Base-by-base conservation (phyloP, 805 yeast species). In the Wickerhamomyces mucosus region DNA sequence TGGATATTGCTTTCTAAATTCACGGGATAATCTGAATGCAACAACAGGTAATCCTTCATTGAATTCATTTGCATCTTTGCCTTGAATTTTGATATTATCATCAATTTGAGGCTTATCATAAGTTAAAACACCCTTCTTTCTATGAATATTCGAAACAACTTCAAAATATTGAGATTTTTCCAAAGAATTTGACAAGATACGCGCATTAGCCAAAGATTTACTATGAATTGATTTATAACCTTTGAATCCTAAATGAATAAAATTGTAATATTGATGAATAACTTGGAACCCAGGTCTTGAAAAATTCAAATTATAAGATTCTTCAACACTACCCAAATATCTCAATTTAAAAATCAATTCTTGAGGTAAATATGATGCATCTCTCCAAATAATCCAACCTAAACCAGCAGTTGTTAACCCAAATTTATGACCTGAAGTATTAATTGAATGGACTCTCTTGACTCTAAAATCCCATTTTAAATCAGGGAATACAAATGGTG, bases 231-330 rank as follows among this genome's bases (percentile, higher is more conserved):
- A 62, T 40, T 63, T 54, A 61, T 69, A 86, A n/a, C 96, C 96
- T 21, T 67, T 66, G 37, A 53, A 57, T 7, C 96, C 96, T 21
- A 75, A 61, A 25, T 72, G 63, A 44, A 86, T 58, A 45, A 86
- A 75, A 55, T 81, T 80, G 65, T 61, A 85, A 64, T 86, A 88
- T 59, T 86, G 96, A 50, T 79, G 85, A 39, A 86, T 65, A 20
- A 88, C 88, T 37, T 88, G 94, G 70, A 74, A 82, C 2, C 96
- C 96, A 7, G 96, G 92, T 53, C 96, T 75, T 7, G 94, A 82
- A 58, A 86, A 86, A 61, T 86, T 86, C 53, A 86, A 67, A 23
- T 77, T 83, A 62, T 75, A 88, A 17, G 92, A 78, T 55, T 80
- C 89, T 56, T 86, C 96, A 6, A 77, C 67, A 15, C 95, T 94